These are phyloP conservation scores for Rosa multiflora DNA, from an alignment of 306 rosid species.

Conservation along the genomic window DNA sequence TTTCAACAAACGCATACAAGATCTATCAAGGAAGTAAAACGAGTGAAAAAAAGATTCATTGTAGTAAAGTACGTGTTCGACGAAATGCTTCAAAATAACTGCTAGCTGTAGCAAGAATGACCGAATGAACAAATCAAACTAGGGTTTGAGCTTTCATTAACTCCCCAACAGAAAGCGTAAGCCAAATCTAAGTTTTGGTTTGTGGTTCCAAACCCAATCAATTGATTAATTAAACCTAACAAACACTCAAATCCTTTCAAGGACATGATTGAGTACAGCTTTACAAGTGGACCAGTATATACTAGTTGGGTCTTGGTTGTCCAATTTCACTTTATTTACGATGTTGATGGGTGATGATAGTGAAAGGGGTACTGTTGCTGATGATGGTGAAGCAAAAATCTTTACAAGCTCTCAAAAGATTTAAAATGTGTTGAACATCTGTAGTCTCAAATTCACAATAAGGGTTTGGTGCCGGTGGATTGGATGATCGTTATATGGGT, in stretches of 20 bases:
- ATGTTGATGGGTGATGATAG: slow-evolving; percentile 47
- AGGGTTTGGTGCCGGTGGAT: slow-evolving; percentile 2
- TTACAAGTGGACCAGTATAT: slow-evolving; percentile 57
- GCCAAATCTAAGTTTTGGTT: neutral
- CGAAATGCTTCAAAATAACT: too few relatives aligned
- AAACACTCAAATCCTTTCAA: neutral
- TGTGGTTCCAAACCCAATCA: neutral
- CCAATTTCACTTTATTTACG: slow-evolving; percentile 33
- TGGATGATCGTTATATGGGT: slow-evolving; percentile 17
- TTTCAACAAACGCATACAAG: too few relatives aligned
- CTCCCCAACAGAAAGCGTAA: neutral
- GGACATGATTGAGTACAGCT: slow-evolving; percentile 45
- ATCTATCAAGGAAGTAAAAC: too few relatives aligned
- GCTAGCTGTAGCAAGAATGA: too few relatives aligned
- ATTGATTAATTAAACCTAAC: neutral
- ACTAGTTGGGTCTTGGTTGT: slow-evolving; percentile 53
- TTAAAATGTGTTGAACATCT: slow-evolving; percentile 30
- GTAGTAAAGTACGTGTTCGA: too few relatives aligned
- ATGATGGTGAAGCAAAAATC: slow-evolving; percentile 8
- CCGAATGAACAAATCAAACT: neutral
- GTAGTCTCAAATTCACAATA: slow-evolving; percentile 42
- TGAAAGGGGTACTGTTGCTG: slow-evolving; percentile 18
- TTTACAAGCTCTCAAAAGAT: slow-evolving; percentile 21
- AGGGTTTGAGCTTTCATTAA: neutral
- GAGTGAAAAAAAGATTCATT: too few relatives aligned